Percentiles rank a stretch among this genome's conserved stretches.
Conservation (phyloP, 164 flowering plant genomes). For the Umbellularia californica region DNA sequence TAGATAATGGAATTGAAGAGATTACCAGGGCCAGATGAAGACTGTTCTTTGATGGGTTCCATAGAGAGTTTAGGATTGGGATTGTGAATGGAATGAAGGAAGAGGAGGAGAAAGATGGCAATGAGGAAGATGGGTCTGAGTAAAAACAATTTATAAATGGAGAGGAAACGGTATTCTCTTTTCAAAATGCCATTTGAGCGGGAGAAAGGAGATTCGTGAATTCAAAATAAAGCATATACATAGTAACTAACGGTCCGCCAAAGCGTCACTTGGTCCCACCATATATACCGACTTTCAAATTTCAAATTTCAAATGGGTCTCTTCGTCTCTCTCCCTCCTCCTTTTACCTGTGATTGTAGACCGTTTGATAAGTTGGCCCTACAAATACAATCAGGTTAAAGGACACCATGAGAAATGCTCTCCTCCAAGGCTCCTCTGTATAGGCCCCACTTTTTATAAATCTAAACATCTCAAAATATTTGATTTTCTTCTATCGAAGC, state of each 20-base stretch:
- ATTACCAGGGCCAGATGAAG: constrained; percentile 31
- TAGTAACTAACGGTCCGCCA: not conserved
- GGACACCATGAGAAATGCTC: too few species aligned
- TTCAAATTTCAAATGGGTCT: constrained; percentile 28
- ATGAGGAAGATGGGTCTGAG: not conserved
- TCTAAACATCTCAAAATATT: too few species aligned
- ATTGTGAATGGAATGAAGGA: not conserved
- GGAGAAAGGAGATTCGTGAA: constrained; percentile 8
- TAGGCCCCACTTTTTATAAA: too few species aligned
- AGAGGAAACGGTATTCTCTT: not conserved
- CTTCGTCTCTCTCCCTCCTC: not conserved
- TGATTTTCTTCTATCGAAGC: too few species aligned
- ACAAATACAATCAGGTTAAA: too few species aligned
- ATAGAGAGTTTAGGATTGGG: constrained; percentile 5
- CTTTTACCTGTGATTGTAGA: too few species aligned
- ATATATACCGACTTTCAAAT: constrained; percentile 9
- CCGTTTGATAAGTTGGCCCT: too few species aligned
- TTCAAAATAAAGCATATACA: constrained; percentile 7
- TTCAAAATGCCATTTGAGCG: constrained; percentile 7
- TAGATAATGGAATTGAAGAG: not conserved
- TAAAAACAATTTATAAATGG: not conserved
- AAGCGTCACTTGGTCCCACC: not conserved
- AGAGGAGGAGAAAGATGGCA: not conserved
- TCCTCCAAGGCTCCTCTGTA: too few species aligned
- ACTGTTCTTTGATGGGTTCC: constrained; percentile 39